phyloP scores from a whole-genome alignment of 163 green algal species.

The Chlamydomonas reinhardtii region DNA sequence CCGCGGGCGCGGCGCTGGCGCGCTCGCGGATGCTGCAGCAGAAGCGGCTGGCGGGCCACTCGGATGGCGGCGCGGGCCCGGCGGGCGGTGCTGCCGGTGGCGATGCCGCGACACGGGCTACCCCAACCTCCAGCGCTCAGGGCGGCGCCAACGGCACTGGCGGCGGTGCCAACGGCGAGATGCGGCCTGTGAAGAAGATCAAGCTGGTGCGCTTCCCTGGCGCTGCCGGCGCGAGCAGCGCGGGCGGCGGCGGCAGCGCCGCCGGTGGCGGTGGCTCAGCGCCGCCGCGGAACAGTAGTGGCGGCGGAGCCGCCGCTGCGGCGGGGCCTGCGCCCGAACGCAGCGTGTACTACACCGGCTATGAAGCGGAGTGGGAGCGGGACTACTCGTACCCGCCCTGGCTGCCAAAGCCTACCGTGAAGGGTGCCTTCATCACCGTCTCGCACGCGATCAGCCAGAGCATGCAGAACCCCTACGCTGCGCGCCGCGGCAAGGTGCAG shows the following conservation, averaged over 20 bases:
- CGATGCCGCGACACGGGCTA: neutral
- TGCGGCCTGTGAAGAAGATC: slow-evolving; percentile 16
- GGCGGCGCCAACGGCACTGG: neutral
- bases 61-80: neutral
- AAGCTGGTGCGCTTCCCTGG: slow-evolving; percentile 38
- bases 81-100: neutral
- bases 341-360: neutral
- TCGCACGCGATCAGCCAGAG: neutral
- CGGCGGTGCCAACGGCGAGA: neutral
- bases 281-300: slow-evolving; percentile 25
- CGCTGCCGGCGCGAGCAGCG: neutral
- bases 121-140: neutral
- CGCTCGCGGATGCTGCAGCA: slow-evolving; percentile 44
- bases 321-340: neutral
- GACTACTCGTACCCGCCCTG: slow-evolving; percentile 31
- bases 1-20: slow-evolving; percentile 35
- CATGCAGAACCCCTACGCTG: neutral
- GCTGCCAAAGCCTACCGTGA: slow-evolving; percentile 32
- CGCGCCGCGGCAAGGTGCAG: no score
- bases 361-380: slow-evolving; percentile 30
- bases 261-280: no score
- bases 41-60: slow-evolving; percentile 8
- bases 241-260: no score
- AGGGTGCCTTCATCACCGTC: slow-evolving; percentile 42
- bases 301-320: neutral